Evolutionary conservation across 78 protist genomes (phyloP), one percentile per base, ranked within the genome.

Genomic region (Polysphondylium violaceum): DNA sequence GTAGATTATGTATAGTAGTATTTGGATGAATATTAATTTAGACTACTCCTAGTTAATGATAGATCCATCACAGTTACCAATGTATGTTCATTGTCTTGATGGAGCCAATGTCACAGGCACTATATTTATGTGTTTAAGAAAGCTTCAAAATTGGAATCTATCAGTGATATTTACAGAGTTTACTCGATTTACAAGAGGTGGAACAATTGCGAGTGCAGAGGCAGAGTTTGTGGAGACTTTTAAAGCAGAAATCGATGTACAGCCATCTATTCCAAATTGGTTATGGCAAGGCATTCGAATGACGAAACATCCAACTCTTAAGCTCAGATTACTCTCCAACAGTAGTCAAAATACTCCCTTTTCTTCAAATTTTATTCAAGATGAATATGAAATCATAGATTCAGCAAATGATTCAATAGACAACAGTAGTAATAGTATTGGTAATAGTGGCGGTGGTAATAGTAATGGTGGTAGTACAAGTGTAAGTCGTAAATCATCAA

Each of bases 21-120:
- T n/a, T n/a, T n/a, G n/a, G n/a, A n/a, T n/a, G n/a, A n/a, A n/a
- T n/a, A n/a, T n/a, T n/a, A n/a, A n/a, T n/a, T n/a, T n/a, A n/a
- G n/a, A n/a, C n/a, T n/a, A n/a, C n/a, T n/a, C n/a, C 3, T 55
- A 78, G 87, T 17, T 88, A 16, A 88, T 88, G 94, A 88, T 88
- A 9, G 94, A 88, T 47, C 79, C 94, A 9, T 21, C 67, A 0
- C 74, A 88, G 50, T 36, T 88, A 31, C 94, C 94, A 53, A 44
- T 88, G 44, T 88, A 78, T 72, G 44, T 74, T 40, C 94, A 88
- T 67, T 88, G 94, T 76, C 55, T 88, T 6, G 94, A 88, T 75
- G 94, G 94, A 63, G 94, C 94, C 0, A 76, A 88, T 73, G 87
- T 78, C 4, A 88, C 94, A 17, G 94, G 94, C 29, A 72, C 72